Evolutionary conservation across 176 grass and related monocot genomes (phyloP).

Genomic region (maize (Zea mays)): DNA sequence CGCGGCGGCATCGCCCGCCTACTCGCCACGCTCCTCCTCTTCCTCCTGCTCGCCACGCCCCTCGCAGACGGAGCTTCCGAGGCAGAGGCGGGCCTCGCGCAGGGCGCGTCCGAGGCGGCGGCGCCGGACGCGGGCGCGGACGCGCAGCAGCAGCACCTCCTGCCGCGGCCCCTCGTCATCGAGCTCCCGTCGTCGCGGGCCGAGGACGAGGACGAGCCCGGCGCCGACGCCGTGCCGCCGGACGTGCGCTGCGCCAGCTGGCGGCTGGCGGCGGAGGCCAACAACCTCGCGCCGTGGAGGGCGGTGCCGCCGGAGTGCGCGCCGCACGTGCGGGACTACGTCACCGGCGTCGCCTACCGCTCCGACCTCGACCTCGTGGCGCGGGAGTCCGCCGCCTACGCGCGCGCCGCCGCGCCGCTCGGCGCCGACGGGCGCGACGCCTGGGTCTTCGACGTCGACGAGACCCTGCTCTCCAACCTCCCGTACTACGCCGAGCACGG

Average conservation of each 20-base stretch:
- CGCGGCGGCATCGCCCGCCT: background rate
- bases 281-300: conserved; percentile 54
- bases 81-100: background rate
- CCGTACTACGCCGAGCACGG: conserved; percentile 69
- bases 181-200: conserved; percentile 29
- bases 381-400: conserved; percentile 57
- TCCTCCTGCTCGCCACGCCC: background rate
- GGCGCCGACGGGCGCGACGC: conserved; percentile 40
- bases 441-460: conserved; percentile 85
- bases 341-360: conserved; percentile 57
- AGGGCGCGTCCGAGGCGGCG: background rate
- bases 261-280: conserved; percentile 65
- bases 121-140: too few relatives aligned
- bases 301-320: conserved; percentile 43
- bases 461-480: conserved; percentile 78
- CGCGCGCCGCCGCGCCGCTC: conserved; percentile 13
- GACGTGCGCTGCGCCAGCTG: conserved; percentile 63
- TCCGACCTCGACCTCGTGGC: conserved; percentile 61
- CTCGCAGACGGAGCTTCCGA: background rate
- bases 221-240: background rate
- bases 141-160: background rate
- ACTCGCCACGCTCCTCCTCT: background rate
- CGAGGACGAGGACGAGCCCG: too few relatives aligned
- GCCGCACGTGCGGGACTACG: conserved; percentile 55
- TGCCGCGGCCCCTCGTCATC: conserved; percentile 44